A percentile compares a stretch with the other conserved stretches of the same genome.
These are phyloP conservation scores for Brassica incana DNA, from an alignment of 345 rosid genomes.

Conservation along the genomic window DNA sequence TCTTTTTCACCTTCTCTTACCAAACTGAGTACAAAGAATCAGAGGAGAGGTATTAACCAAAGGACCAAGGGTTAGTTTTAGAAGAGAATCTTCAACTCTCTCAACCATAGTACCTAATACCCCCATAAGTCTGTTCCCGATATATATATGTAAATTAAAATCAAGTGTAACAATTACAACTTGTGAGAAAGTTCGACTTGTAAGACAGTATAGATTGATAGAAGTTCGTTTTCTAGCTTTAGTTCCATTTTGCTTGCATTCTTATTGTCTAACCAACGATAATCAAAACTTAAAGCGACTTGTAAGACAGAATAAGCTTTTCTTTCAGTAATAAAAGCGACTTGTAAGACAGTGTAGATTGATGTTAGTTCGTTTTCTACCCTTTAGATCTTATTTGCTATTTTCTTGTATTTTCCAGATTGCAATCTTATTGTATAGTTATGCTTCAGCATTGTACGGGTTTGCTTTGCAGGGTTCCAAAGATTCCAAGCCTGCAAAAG, in stretches of 20 bases:
- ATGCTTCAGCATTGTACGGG: constrained; percentile 1
- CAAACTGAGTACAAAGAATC: not conserved
- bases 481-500: constrained; percentile 15
- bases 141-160: not conserved
- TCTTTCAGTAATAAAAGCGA: not conserved
- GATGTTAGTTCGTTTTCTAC: not conserved
- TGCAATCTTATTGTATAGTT: not conserved
- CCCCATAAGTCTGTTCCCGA: not conserved
- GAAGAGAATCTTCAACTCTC: not conserved
- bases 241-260: not conserved
- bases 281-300: not conserved
- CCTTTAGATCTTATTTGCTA: not conserved
- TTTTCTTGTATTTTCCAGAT: not conserved
- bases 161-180: not conserved
- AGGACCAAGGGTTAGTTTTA: not conserved
- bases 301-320: not conserved
- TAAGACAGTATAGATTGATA: not conserved
- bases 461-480: constrained; percentile 42
- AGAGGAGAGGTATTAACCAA: not conserved
- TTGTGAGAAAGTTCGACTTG: not conserved
- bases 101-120: not conserved
- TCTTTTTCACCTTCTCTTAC: not conserved
- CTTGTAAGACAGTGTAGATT: too few species aligned
- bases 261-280: not conserved
- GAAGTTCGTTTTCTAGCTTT: not conserved